Percentiles rank a stretch among this genome's conserved stretches.
Conservation (phyloP, 306 rosid genomes). For the Trichosanthes truncata region DNA sequence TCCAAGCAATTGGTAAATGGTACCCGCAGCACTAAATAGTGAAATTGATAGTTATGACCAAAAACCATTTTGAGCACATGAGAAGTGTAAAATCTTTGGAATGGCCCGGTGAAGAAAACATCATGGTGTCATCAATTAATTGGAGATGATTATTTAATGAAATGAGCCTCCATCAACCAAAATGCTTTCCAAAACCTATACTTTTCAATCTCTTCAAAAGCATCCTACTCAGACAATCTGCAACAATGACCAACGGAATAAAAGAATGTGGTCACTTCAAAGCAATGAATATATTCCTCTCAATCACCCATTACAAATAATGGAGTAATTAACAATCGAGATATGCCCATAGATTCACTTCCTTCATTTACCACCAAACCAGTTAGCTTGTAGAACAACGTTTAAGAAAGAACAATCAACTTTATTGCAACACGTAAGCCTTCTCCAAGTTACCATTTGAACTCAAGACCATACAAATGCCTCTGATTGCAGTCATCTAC, state of each 20-base stretch:
- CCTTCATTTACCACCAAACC: not conserved
- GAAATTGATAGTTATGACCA: not conserved
- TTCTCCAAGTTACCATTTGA: not conserved
- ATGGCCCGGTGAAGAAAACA: not conserved
- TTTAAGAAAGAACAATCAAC: not conserved
- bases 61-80: not conserved
- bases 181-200: not conserved
- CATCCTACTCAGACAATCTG: not conserved
- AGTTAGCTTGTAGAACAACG: not conserved
- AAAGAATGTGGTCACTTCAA: not conserved
- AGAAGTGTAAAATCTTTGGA: not conserved
- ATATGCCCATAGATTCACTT: not conserved
- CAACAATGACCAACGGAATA: not conserved
- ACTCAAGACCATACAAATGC: not conserved
- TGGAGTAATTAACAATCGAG: not conserved
- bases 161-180: not conserved
- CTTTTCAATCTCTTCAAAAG: not conserved
- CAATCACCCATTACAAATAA: not conserved
- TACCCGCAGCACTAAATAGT: not conserved
- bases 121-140: not conserved
- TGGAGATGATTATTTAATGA: not conserved
- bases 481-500: not conserved
- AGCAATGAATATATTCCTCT: not conserved
- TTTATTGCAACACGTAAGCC: not conserved
- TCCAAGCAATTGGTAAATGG: not conserved